Evolutionary conservation across 805 yeast species (phyloP).

Genomic region (Candida pseudoglaebosa): DNA sequence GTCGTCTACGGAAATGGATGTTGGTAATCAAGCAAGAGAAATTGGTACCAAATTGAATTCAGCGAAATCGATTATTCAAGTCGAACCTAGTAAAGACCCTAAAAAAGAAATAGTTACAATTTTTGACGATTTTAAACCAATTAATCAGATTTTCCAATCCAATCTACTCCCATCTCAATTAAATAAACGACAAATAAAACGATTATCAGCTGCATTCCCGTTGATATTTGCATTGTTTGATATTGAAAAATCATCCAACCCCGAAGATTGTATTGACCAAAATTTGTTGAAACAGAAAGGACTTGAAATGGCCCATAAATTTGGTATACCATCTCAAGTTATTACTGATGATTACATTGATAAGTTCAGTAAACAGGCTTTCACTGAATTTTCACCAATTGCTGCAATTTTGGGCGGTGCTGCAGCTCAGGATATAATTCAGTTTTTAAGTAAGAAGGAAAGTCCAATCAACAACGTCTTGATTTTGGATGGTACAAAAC

Average conservation of each 20-base stretch:
- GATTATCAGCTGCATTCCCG: conserved; percentile 56
- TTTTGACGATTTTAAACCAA: conserved; percentile 33
- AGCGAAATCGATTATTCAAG: conserved; percentile 29
- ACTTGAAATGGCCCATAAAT: conserved; percentile 24
- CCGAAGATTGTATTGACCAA: conserved; percentile 21
- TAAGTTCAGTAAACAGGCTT: conserved; percentile 45
- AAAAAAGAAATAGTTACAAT: conserved; percentile 42
- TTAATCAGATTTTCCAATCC: conserved; percentile 30
- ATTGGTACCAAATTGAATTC: conserved; percentile 51
- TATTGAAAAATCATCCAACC: conserved; percentile 19
- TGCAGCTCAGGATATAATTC: conserved; percentile 85
- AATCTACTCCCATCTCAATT: conserved; percentile 39
- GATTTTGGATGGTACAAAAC: conserved; percentile 66
- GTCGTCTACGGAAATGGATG: conserved; percentile 49
- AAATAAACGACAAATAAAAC: conserved; percentile 42
- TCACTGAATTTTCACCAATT: conserved; percentile 72
- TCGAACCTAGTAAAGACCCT: conserved; percentile 27
- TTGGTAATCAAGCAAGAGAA: conserved; percentile 38
- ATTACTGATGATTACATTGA: conserved; percentile 40
- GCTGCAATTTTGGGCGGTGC: conserved; percentile 89
- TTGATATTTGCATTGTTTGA: conserved; percentile 56
- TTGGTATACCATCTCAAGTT: conserved; percentile 41
- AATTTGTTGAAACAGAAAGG: conserved; percentile 27
- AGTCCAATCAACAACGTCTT: conserved; percentile 79
- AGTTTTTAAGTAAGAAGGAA: conserved; percentile 69